phyloP scores from a whole-genome alignment of 2,329 filamentous ascomycete genomes.

The Penicillium sp. region DNA sequence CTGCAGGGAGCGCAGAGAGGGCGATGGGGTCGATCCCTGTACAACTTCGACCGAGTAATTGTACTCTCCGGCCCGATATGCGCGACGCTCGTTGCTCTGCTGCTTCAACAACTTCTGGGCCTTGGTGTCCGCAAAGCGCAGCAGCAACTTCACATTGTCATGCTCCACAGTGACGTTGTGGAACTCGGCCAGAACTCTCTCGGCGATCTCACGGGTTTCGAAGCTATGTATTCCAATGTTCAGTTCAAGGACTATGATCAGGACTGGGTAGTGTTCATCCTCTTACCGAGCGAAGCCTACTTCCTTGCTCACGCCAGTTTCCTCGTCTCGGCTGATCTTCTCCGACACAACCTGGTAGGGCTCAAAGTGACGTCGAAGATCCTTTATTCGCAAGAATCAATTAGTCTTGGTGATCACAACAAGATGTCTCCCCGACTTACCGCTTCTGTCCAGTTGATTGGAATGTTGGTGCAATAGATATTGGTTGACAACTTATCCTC shows the following conservation, averaged over 20 bases:
- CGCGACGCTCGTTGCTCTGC: slow-evolving; percentile 90
- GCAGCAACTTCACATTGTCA: slow-evolving; percentile 83
- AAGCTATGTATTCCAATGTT: slow-evolving; percentile 65
- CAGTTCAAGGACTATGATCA: slow-evolving; percentile 5
- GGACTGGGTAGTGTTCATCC: not conserved
- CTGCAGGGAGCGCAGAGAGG: slow-evolving; percentile 39
- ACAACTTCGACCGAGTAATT: slow-evolving; percentile 63
- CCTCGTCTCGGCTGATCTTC: slow-evolving; percentile 90
- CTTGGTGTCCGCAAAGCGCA: slow-evolving; percentile 95
- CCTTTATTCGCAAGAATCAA: slow-evolving; percentile 64
- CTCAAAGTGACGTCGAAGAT: slow-evolving; percentile 70
- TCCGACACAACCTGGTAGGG: slow-evolving; percentile 77
- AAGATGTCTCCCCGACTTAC: slow-evolving; percentile 58
- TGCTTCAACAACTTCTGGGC: slow-evolving; percentile 97
- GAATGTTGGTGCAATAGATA: slow-evolving; percentile 96
- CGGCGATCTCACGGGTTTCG: slow-evolving; percentile 84
- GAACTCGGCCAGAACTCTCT: slow-evolving; percentile 84
- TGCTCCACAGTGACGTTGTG: slow-evolving; percentile 76
- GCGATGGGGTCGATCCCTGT: slow-evolving; percentile 52
- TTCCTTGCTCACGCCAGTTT: slow-evolving; percentile 86
- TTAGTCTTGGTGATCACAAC: slow-evolving; percentile 23
- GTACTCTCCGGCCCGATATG: slow-evolving; percentile 96
- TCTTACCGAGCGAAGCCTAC: slow-evolving; percentile 92
- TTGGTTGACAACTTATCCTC: slow-evolving; percentile 90
- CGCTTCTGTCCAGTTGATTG: slow-evolving; percentile 87